Evolutionary conservation across 2,329 filamentous ascomycete genomes (phyloP).

Genomic region (Emmonsiellopsis sp.): DNA sequence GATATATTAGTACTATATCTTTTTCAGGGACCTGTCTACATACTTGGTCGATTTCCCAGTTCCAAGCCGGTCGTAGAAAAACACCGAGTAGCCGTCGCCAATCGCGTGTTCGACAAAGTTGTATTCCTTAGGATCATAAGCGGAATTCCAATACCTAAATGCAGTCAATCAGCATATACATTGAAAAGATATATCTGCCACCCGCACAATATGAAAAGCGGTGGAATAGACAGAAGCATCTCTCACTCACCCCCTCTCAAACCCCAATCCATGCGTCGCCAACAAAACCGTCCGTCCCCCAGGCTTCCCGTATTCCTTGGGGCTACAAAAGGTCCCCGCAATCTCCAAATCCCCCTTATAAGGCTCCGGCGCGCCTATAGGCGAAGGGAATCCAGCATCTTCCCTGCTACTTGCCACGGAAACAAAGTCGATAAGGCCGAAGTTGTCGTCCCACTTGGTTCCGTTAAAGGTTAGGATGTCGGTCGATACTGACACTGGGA

Average conservation of each 20-base stretch:
- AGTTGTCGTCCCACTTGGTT: not conserved
- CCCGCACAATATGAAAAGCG: too few relatives aligned
- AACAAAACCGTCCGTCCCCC: not conserved
- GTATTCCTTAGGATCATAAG: slow-evolving; percentile 3
- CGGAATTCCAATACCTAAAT: slow-evolving; percentile 15
- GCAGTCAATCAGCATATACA: slow-evolving; percentile 6
- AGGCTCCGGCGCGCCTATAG: not conserved
- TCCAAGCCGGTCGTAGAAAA: slow-evolving; percentile 34
- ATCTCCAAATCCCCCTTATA: not conserved
- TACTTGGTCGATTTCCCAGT: slow-evolving; percentile 19
- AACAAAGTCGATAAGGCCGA: not conserved
- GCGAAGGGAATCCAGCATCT: not conserved
- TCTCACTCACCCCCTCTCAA: not conserved
- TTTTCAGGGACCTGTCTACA: slow-evolving; percentile 14
- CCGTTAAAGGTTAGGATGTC: not conserved
- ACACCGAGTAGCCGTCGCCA: slow-evolving; percentile 29
- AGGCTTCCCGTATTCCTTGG: not conserved
- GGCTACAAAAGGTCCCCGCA: not conserved
- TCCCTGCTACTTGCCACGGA: not conserved
- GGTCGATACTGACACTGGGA: not conserved
- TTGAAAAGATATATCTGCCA: too few relatives aligned
- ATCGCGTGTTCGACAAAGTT: slow-evolving; percentile 30
- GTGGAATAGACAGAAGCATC: too few relatives aligned
- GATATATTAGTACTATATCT: not conserved
- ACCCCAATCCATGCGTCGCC: not conserved